Evolutionary conservation across 805 yeast species (phyloP), one percentile per base, ranked within the genome.

Genomic region (Starmerella kuoi): DNA sequence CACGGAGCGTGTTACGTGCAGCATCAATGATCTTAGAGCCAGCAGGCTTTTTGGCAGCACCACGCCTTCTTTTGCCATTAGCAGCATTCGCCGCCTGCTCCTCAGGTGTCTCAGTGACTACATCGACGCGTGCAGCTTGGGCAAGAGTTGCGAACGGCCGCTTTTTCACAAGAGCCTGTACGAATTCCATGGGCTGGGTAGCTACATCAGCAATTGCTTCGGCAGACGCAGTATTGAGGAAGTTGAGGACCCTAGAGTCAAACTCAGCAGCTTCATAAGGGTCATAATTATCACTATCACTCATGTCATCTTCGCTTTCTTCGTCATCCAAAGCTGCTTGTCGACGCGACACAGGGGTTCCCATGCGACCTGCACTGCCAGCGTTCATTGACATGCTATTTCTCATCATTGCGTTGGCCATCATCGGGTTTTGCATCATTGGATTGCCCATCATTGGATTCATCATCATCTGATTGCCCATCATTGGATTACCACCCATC

Each of bases 161-260:
- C 44, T 69, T 66, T 4, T 68, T 61, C n/a, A 83, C 68, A 15
- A 91, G 63, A 5, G 66, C 48, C 25, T 74, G 70, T 0, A 94
- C 95, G 23, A 74, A 66, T 7, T 69, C 72, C 9, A 82, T 77
- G 1, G 75, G 66, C 37, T 85, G 76, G 23, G 76, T 76, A 5
- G 91, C 75, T 25, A 87, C 74, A 62, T 88, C 97, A 9, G 79
- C 72, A 35, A 91, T 65, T 57, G 87, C 95, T 42, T 76, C 73
- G 2, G 65, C 67, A 14, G 81, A 73, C 1, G 94, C 88, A 11
- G 74, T 72, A 60, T 91, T 91, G 49, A 88, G 67, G 52, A 91
- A 86, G 35, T 76, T 73, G 36, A 87, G 62, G 21, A 85, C 73
- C 45, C 83, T 76, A 14, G 67, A 67, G 53, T 79, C 87, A 49